phyloP scores from a whole-genome alignment of 805 yeast genomes.

The Metschnikowia amazonensis region DNA sequence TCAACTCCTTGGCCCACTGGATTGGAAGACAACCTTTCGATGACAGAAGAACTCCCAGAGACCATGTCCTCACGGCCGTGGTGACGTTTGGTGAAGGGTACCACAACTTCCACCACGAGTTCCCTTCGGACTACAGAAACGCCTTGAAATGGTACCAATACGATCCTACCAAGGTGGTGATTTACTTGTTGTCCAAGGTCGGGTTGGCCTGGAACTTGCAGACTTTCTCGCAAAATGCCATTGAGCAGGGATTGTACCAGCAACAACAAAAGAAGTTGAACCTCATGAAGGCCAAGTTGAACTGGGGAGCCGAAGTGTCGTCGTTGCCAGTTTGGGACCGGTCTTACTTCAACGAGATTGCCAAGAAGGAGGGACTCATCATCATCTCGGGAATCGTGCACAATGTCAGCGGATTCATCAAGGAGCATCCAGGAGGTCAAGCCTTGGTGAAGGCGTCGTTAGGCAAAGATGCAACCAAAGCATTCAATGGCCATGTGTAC shows the following conservation, averaged over 20 bases:
- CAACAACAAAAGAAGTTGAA: conserved; percentile 80
- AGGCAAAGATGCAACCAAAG: conserved; percentile 80
- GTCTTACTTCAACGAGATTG: conserved; percentile 50
- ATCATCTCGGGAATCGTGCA: conserved; percentile 78
- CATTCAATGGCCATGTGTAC: conserved; percentile 83
- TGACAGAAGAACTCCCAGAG: conserved; percentile 84
- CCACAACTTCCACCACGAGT: conserved; percentile 88
- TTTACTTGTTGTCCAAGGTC: conserved; percentile 55
- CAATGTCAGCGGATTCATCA: conserved; percentile 62
- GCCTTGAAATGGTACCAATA: conserved; percentile 85
- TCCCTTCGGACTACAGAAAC: conserved; percentile 85
- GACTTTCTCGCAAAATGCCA: conserved; percentile 74
- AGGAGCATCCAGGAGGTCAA: conserved; percentile 84
- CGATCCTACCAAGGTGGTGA: conserved; percentile 72
- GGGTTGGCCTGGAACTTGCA: conserved; percentile 73
- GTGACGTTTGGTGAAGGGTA: conserved; percentile 88
- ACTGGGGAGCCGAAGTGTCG: conserved; percentile 72
- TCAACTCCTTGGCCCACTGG: conserved; percentile 84
- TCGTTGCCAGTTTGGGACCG: conserved; percentile 74
- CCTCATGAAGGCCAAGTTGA: conserved; percentile 53
- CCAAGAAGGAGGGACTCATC: conserved; percentile 56
- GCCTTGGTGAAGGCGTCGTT: conserved; percentile 64
- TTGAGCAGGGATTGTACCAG: conserved; percentile 77
- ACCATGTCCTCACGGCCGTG: conserved; percentile 73
- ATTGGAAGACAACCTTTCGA: conserved; percentile 83